A percentile compares a stretch with the other conserved stretches of the same genome.
phyloP scores from a whole-genome alignment of 805 yeast species.

The Wickerhamomyces hampshirensis region DNA sequence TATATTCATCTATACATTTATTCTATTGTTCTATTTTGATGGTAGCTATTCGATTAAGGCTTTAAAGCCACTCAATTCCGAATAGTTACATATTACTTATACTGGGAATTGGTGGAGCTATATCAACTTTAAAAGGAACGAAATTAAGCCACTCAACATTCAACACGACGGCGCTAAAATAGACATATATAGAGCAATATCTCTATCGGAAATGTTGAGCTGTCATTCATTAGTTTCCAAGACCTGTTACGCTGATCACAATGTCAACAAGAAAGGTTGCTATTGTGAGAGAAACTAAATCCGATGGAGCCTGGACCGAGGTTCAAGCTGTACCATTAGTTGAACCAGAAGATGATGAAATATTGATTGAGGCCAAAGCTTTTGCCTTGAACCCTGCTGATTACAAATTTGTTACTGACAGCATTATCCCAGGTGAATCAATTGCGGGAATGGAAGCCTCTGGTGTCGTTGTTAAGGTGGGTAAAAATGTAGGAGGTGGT shows the following conservation, averaged over 20 bases:
- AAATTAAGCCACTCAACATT: too few species aligned
- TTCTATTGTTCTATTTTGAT: not conserved
- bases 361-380: constrained; percentile 49
- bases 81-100: too few species aligned
- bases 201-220: too few species aligned
- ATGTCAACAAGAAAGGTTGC: too few species aligned
- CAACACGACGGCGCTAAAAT: too few species aligned
- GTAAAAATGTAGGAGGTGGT: constrained; percentile 32
- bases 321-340: constrained; percentile 13
- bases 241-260: too few species aligned
- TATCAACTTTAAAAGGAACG: too few species aligned
- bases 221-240: too few species aligned
- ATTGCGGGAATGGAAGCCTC: constrained; percentile 58
- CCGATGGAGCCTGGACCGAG: constrained; percentile 11
- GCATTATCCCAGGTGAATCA: constrained; percentile 40
- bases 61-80: too few species aligned
- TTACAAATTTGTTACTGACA: constrained; percentile 50
- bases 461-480: constrained; percentile 52
- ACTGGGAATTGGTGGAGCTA: too few species aligned
- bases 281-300: constrained; percentile 13
- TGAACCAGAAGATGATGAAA: constrained; percentile 20
- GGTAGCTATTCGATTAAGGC: too few species aligned
- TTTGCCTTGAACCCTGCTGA: constrained; percentile 67
- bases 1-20: not conserved
- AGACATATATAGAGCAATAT: too few species aligned